phyloP scores from a whole-genome alignment of 2,329 filamentous ascomycete species.

The Fusarium mexicanum region DNA sequence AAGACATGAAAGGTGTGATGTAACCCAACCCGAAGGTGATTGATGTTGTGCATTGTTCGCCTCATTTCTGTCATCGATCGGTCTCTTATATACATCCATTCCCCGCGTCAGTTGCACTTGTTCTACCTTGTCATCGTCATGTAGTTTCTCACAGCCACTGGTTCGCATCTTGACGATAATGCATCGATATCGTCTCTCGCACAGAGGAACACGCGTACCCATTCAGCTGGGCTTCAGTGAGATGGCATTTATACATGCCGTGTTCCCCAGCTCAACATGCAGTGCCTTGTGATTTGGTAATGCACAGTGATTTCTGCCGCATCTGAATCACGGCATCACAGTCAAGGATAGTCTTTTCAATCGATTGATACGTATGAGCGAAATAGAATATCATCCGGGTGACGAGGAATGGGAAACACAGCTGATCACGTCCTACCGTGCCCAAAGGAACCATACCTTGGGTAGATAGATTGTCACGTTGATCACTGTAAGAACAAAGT shows the following conservation, averaged over 20 bases:
- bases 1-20: background rate
- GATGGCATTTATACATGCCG: background rate
- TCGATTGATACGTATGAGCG: background rate
- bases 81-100: background rate
- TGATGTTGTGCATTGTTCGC: background rate
- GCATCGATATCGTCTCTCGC: background rate
- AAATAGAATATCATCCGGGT: background rate
- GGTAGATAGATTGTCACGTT: background rate
- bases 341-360: background rate
- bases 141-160: background rate
- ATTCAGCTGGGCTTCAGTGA: background rate
- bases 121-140: background rate
- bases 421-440: background rate
- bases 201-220: background rate
- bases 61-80: constrained; percentile 4
- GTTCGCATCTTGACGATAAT: background rate
- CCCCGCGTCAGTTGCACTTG: background rate
- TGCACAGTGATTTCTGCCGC: background rate
- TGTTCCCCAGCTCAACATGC: background rate
- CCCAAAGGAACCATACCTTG: background rate
- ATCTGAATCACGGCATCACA: background rate
- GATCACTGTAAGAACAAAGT: background rate
- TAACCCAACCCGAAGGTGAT: background rate
- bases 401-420: background rate
- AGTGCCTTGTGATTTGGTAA: constrained; percentile 6